Evolutionary conservation across 805 yeast species (phyloP), one percentile per base, ranked within the genome.

Genomic region (Saccharomyces kudriavzevii): DNA sequence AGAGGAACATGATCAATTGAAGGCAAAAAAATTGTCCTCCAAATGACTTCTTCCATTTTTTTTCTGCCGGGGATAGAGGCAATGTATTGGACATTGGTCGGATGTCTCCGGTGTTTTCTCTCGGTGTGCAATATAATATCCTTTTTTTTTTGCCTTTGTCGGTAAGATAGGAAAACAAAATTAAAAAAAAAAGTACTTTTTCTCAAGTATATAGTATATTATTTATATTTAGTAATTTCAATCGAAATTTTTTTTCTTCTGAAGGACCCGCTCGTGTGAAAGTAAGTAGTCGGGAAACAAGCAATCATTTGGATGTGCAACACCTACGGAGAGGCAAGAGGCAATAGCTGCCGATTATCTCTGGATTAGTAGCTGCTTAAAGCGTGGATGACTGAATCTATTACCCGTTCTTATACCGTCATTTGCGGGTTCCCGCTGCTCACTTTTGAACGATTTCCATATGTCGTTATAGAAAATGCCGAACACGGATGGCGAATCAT

Each of bases 381-480:
- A 58, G 30, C 52, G 31, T 3, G 54, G 55, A 29, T 58, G 58
- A 4, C 50, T 26, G 22, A 58, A 58, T 10, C 57, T 46, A 27
- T 30, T 48, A 13, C 40, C 43, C 45, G 40, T n/a, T 17, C 14
- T 27, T 13, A 17, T 22, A 47, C 20, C 17, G 43, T 48, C 47
- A 3, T 52, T 45, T 22, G 30, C 45, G 45, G 46, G 4, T 13
- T 17, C 35, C 14, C 5, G 17, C 14, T 30, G 30, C 14, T 52
- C 50, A 30, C 47, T 52, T 46, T 56, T 52, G 35, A 50, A 52
- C 25, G 53, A 40, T 13, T 52, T 52, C 59, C 64, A 60, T 10
- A 68, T 62, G 48, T 68, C 71, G 52, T 67, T 62, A 54, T 68
- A 68, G 45, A 68, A 67, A 11, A 68, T 60, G 10, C 69, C 68